Evolutionary conservation across 495 filamentous ascomycete genomes (phyloP).

Genomic region (Hypoxylon trugodes): DNA sequence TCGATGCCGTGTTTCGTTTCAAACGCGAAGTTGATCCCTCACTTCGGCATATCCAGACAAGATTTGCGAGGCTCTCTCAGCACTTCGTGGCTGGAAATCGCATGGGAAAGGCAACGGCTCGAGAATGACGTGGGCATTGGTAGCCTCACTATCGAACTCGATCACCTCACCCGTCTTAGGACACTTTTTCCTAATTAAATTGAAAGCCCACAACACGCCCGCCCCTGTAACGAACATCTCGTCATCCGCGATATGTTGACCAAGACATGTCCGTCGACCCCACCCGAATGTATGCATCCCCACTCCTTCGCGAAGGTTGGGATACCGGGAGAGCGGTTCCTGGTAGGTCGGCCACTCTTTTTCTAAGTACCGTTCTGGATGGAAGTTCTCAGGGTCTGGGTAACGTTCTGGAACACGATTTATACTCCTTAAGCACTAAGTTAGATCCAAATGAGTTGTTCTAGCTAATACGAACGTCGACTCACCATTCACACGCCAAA

Average conservation of each 20-base stretch:
- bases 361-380: constrained; percentile 63
- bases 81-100: constrained; percentile 48
- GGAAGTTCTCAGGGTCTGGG: constrained; percentile 62
- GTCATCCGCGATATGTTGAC: constrained; percentile 69
- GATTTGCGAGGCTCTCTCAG: constrained; percentile 44
- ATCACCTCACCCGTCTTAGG: constrained; percentile 52
- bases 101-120: constrained; percentile 55
- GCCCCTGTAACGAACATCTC: constrained; percentile 61
- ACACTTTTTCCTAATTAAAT: constrained; percentile 51
- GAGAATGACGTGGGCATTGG: constrained; percentile 58
- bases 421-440: constrained; percentile 50
- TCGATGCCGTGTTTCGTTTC: neutral
- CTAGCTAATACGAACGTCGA: neutral
- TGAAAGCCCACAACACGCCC: constrained; percentile 59
- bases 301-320: constrained; percentile 60
- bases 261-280: constrained; percentile 70
- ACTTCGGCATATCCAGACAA: constrained; percentile 48
- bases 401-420: constrained; percentile 59
- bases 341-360: constrained; percentile 63
- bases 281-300: constrained; percentile 67
- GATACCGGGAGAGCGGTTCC: constrained; percentile 59
- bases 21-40: constrained; percentile 43
- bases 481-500: constrained; percentile 64
- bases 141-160: constrained; percentile 59
- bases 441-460: neutral